Evolutionary conservation across 768 basidiomycete genomes (phyloP), one percentile per base, ranked within the genome.

Genomic region (Filobasidium floriforme): DNA sequence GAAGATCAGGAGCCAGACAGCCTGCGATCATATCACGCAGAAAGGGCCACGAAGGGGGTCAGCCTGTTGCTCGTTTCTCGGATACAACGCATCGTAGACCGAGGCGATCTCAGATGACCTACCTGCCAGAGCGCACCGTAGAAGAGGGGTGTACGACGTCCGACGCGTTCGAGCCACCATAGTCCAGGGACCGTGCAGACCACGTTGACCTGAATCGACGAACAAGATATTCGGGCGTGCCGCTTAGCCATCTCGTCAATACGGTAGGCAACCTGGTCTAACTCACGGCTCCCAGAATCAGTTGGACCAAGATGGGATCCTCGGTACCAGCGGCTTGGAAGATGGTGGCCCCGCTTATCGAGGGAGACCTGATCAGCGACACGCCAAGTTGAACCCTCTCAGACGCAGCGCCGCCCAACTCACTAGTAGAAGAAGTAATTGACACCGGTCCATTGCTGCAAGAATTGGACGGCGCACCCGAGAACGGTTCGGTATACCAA

Each of bases 291-390:
- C 46, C 46, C 46, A 51, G 46, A 24, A 51, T 51, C 5, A 51
- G 46, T 51, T 51, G 46, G 6, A 51, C 46, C 5, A 51, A 12
- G 24, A 51, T 51, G 24, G 46, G 46, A 24, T 51, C 46, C 6
- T 51, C 46, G 12, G 46, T 51, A 51, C 46, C 46, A 51, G 46
- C 46, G 24, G 46, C 46, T 24, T 51, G 84, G 83, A 63, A 90
- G 86, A 70, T 90, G 89, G 70, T 90, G 90, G 74, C 88, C 84
- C 60, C 82, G 82, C 77, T 93, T 90, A 68, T 92, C 85, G 74
- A 86, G 84, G 79, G 82, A 89, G 78, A 92, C 85, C 40, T 88
- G 88, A 64, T 88, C 82, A 32, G 89, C 79, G n/a, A n/a, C n/a
- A n/a, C n/a, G n/a, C n/a, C n/a, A n/a, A n/a, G n/a, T n/a, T n/a